Percentiles rank a stretch among this genome's conserved stretches.
phyloP scores from a whole-genome alignment of 176 grass and related monocot genomes.

The Musa beccarii region DNA sequence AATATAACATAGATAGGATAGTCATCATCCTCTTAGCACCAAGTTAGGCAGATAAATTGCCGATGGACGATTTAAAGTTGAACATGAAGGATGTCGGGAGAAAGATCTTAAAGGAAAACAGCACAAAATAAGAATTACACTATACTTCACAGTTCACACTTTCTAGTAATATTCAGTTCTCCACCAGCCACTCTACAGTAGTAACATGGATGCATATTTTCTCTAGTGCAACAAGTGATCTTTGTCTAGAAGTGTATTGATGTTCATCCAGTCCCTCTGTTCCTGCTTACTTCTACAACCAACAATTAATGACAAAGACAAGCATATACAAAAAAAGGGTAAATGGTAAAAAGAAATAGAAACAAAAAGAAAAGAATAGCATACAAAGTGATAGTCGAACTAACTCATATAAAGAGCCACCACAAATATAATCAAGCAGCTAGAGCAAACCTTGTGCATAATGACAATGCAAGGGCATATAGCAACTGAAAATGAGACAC shows the following conservation, averaged over 20 bases:
- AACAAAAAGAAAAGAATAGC: neutral
- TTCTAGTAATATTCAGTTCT: too few species aligned
- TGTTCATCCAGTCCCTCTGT: neutral
- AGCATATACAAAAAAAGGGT: neutral
- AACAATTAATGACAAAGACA: neutral
- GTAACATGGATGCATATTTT: neutral
- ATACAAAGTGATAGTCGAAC: neutral
- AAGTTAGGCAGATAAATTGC: too few species aligned
- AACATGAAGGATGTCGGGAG: too few species aligned
- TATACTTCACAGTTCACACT: too few species aligned
- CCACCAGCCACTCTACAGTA: too few species aligned
- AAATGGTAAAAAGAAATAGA: neutral
- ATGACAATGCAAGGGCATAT: conserved; percentile 66
- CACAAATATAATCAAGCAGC: neutral
- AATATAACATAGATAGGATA: too few species aligned
- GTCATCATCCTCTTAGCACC: too few species aligned
- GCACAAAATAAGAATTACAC: too few species aligned
- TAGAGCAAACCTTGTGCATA: conserved; percentile 55
- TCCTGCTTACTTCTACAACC: neutral
- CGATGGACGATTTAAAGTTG: too few species aligned
- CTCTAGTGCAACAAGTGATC: neutral
- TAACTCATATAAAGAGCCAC: neutral
- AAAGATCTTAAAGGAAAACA: too few species aligned
- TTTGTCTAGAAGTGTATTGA: neutral
- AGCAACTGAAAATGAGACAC: conserved; percentile 90